phyloP scores from a whole-genome alignment of 192 early-diverging fungal species.

The Backusella circina region DNA sequence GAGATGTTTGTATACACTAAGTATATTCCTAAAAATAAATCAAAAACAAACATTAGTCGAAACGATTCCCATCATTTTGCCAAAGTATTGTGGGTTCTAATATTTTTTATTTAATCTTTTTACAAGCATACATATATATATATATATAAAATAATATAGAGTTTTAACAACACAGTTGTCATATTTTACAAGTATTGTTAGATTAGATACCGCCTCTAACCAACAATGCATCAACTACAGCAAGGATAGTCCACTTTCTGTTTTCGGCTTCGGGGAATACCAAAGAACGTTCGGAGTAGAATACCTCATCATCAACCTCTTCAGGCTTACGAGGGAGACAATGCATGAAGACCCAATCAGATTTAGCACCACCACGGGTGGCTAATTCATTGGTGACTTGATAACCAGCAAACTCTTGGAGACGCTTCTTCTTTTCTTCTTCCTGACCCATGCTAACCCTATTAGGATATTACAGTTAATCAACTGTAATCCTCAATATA shows the following conservation, averaged over 20 bases:
- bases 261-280: constrained; percentile 99
- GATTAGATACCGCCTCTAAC: constrained; percentile 51
- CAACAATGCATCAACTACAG: constrained; percentile 69
- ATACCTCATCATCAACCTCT: constrained; percentile 97
- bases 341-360: constrained; percentile 97
- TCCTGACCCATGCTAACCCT: constrained; percentile 98
- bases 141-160: background rate
- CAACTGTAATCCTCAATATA: background rate
- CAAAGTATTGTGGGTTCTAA: background rate
- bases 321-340: constrained; percentile 95
- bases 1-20: background rate
- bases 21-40: background rate
- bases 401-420: constrained; percentile 84
- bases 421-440: constrained; percentile 77
- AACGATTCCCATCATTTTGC: background rate
- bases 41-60: background rate
- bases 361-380: constrained; percentile 67
- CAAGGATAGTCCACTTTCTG: constrained; percentile 97
- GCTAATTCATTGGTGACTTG: constrained; percentile 88
- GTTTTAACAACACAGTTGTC: constrained; percentile 2
- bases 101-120: constrained; percentile 4
- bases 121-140: background rate
- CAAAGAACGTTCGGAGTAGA: constrained; percentile 85
- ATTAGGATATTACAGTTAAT: background rate
- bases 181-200: background rate